These are phyloP conservation scores for Cadophora malorum DNA, from an alignment of 2,329 filamentous ascomycete species.

Conservation along the genomic window DNA sequence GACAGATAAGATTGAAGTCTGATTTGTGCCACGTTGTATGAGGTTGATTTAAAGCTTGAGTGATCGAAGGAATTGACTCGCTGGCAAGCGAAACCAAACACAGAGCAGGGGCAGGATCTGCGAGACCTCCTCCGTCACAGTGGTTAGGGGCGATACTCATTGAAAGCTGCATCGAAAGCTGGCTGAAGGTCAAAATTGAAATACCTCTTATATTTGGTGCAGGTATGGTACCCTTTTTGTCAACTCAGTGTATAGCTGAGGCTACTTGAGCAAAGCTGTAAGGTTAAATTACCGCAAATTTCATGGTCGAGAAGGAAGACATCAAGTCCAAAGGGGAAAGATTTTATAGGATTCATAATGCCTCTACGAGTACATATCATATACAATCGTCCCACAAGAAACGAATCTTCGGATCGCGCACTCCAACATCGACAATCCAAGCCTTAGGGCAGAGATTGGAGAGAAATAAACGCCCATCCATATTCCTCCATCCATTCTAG, in stretches of 20 bases:
- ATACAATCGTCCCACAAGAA: slow-evolving; percentile 1
- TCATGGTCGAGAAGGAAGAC: neutral
- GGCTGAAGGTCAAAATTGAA: no score
- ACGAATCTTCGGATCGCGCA: neutral
- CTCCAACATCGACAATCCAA: neutral
- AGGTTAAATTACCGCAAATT: no score
- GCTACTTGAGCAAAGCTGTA: no score
- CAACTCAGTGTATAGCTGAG: no score
- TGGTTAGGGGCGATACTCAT: no score
- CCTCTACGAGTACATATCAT: slow-evolving; percentile 13
- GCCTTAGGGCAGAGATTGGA: neutral
- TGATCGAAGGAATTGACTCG: neutral
- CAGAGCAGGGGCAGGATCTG: neutral
- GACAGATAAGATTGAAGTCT: neutral
- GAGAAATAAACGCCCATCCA: neutral
- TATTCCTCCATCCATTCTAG: slow-evolving; percentile 6
- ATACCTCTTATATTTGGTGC: no score
- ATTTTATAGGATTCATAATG: neutral
- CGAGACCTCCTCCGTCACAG: no score
- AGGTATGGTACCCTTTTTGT: no score
- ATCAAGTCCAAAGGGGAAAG: neutral
- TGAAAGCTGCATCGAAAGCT: no score
- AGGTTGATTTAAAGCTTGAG: neutral
- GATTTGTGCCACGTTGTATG: slow-evolving; percentile 15
- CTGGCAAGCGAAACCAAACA: slow-evolving; percentile 5